phyloP scores from a whole-genome alignment of 176 grass and related monocot species.

The Tillandsia fasciculata region DNA sequence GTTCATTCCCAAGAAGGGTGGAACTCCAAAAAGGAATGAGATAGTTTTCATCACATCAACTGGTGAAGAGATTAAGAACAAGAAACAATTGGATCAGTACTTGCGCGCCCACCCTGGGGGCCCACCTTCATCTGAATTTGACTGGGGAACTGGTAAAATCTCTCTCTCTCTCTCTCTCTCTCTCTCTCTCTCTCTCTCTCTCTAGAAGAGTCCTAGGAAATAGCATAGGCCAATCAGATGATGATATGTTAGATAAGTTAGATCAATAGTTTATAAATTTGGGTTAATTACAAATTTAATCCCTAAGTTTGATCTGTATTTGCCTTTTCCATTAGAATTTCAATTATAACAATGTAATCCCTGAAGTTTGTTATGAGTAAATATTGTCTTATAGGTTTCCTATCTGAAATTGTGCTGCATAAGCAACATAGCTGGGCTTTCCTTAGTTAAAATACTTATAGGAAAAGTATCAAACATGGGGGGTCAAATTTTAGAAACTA shows the following conservation, averaged over 20 bases:
- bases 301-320: too few species aligned
- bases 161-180: constrained; percentile 1
- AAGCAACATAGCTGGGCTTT: too few species aligned
- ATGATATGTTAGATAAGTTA: neutral
- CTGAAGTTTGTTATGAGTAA: too few species aligned
- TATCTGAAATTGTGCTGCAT: too few species aligned
- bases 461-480: too few species aligned
- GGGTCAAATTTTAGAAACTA: too few species aligned
- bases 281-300: too few species aligned
- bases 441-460: too few species aligned
- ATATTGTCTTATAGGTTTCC: too few species aligned
- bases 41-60: constrained; percentile 84
- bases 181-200: neutral
- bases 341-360: too few species aligned
- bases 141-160: constrained; percentile 75
- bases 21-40: constrained; percentile 43
- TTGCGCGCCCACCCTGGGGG: constrained; percentile 72
- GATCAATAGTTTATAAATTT: too few species aligned
- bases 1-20: constrained; percentile 56
- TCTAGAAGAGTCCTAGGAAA: neutral
- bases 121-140: constrained; percentile 68
- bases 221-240: neutral
- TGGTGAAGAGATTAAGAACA: constrained; percentile 89
- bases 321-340: too few species aligned
- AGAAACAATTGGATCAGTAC: constrained; percentile 70